A percentile compares a stretch with the other conserved stretches of the same genome.
Evolutionary conservation across 371 early-diverging fungal species (phyloP).

Genomic region (Apophysomyces trapeziformis): DNA sequence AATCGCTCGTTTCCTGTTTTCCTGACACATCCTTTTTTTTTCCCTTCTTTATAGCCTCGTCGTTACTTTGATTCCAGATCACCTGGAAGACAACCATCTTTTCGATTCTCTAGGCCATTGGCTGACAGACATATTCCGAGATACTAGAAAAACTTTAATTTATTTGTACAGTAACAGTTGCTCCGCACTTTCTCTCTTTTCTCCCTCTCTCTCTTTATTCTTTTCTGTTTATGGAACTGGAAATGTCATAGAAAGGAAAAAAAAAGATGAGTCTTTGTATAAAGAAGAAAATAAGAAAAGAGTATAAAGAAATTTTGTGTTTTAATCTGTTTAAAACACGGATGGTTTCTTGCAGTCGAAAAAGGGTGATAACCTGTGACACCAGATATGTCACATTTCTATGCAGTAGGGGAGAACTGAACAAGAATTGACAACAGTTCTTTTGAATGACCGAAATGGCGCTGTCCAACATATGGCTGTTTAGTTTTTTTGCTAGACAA

Average conservation of each 20-base stretch:
- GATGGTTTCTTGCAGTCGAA: too few relatives aligned
- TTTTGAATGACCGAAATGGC: too few relatives aligned
- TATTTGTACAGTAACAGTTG: conserved; percentile 9
- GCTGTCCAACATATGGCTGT: too few relatives aligned
- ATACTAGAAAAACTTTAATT: conserved; percentile 23
- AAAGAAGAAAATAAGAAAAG: neutral
- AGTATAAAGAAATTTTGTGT: too few relatives aligned
- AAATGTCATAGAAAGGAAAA: conserved; percentile 4
- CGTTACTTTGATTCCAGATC: conserved; percentile 26
- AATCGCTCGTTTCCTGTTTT: neutral
- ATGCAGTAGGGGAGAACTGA: too few relatives aligned
- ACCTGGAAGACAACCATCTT: conserved; percentile 23
- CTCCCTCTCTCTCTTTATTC: neutral
- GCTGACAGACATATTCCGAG: conserved; percentile 33
- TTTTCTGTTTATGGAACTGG: neutral
- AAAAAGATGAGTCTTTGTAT: neutral
- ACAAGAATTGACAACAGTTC: too few relatives aligned
- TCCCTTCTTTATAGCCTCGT: conserved; percentile 27
- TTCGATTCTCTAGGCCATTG: conserved; percentile 25
- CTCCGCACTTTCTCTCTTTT: neutral
- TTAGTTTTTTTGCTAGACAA: too few relatives aligned
- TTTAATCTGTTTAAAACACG: too few relatives aligned
- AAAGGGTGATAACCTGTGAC: too few relatives aligned
- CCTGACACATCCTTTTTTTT: neutral
- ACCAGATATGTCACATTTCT: too few relatives aligned